Conservation (phyloP, 2,329 filamentous ascomycete species). For the Fusarium poae region DNA sequence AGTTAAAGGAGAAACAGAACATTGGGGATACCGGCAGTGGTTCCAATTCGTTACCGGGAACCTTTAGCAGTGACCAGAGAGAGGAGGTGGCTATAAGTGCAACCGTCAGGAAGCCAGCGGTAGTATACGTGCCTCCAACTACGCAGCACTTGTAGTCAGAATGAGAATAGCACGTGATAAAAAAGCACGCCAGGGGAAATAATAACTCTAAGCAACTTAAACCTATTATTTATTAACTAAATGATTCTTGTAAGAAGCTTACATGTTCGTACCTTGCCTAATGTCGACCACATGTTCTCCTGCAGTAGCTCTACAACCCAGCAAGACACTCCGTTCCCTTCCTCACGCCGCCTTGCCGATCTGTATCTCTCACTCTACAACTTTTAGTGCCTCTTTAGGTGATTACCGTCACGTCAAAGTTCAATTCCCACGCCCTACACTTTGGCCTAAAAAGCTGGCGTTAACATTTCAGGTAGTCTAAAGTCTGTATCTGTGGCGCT, state of each 20-base stretch:
- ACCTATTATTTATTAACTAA: not conserved
- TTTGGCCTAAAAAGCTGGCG: conserved; percentile 12
- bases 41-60: not conserved
- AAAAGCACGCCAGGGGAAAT: not conserved
- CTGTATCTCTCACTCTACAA: not conserved
- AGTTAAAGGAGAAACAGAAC: conserved; percentile 14
- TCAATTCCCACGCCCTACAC: not conserved
- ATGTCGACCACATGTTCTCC: not conserved
- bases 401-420: not conserved
- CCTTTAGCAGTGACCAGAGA: not conserved
- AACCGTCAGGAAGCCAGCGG: conserved; percentile 7
- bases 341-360: not conserved
- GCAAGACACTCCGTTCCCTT: not conserved
- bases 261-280: not conserved
- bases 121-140: conserved; percentile 24
- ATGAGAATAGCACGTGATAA: not conserved
- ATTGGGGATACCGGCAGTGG: not conserved
- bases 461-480: conserved; percentile 17
- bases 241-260: not conserved
- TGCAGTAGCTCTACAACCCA: not conserved
- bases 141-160: not conserved
- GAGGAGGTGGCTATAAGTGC: conserved; percentile 5
- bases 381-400: not conserved
- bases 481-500: conserved; percentile 14
- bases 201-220: not conserved